phyloP scores from a whole-genome alignment of 139 green algal genomes.

The Ulvella scutata region DNA sequence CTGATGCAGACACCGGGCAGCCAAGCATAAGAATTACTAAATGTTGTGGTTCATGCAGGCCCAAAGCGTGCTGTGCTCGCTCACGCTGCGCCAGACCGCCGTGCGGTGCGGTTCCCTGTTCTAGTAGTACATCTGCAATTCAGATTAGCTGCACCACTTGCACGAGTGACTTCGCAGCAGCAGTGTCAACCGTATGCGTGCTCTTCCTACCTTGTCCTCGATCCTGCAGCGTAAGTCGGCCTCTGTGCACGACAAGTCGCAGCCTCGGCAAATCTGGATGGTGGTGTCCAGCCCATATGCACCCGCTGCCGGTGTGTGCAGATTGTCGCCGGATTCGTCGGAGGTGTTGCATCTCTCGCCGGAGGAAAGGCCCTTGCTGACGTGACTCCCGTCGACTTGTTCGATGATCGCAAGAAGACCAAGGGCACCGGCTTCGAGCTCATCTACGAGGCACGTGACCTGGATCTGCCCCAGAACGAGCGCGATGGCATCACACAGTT shows the following conservation, averaged over 20 bases:
- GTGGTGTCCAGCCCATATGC: too few species aligned
- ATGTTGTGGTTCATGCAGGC: neutral
- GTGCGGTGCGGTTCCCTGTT: neutral
- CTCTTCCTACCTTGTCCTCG: too few species aligned
- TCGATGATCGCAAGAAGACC: slow-evolving; percentile 52
- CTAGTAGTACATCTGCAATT: too few species aligned
- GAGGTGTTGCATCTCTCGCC: slow-evolving; percentile 32
- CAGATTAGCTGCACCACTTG: too few species aligned
- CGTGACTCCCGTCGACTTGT: slow-evolving; percentile 47
- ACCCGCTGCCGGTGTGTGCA: slow-evolving; percentile 8
- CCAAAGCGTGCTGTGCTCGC: neutral
- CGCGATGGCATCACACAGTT: slow-evolving; percentile 61
- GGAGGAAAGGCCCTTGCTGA: slow-evolving; percentile 21
- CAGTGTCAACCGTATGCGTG: too few species aligned
- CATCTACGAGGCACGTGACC: slow-evolving; percentile 89
- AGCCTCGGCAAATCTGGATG: too few species aligned
- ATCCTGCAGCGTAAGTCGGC: too few species aligned
- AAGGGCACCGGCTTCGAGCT: slow-evolving; percentile 55
- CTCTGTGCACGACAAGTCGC: too few species aligned
- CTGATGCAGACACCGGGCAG: too few species aligned
- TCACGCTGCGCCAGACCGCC: neutral
- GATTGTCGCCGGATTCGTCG: slow-evolving; percentile 54
- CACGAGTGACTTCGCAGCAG: too few species aligned
- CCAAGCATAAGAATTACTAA: neutral
- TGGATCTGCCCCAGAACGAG: slow-evolving; percentile 48